These are phyloP conservation scores for Pseudogymnoascus sp. DNA, from an alignment of 2,329 filamentous ascomycete species.

Conservation along the genomic window DNA sequence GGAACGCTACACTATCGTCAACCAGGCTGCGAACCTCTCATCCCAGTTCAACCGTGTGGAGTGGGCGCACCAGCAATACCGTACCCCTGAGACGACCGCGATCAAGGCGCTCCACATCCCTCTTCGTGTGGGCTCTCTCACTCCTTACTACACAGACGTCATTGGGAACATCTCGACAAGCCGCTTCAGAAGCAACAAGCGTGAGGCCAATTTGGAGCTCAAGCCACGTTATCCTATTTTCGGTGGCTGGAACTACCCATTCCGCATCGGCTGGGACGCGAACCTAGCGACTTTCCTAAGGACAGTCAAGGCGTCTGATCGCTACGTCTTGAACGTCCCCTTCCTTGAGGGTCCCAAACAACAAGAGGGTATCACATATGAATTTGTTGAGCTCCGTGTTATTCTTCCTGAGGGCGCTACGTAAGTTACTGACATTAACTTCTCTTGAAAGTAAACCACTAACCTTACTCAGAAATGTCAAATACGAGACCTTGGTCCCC, in stretches of 20 bases:
- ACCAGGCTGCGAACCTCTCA: constrained; percentile 72
- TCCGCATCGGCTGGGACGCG: constrained; percentile 92
- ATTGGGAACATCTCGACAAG: constrained; percentile 97
- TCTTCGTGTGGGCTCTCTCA: constrained; percentile 66
- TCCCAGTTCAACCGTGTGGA: constrained; percentile 67
- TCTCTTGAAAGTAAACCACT: constrained; percentile 37
- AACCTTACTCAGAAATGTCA: constrained; percentile 55
- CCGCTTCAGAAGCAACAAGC: constrained; percentile 66
- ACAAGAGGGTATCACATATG: constrained; percentile 77
- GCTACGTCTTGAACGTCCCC: constrained; percentile 81
- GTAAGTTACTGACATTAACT: constrained; percentile 50
- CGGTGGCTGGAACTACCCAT: constrained; percentile 96
- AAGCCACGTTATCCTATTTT: constrained; percentile 95
- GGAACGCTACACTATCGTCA: constrained; percentile 81
- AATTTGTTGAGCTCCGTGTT: constrained; percentile 67
- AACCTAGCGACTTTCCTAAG: constrained; percentile 71
- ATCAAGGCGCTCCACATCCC: constrained; percentile 76
- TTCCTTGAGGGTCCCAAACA: constrained; percentile 90
- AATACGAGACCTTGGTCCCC: constrained; percentile 67
- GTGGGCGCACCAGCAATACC: constrained; percentile 65
- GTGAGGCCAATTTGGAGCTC: constrained; percentile 76
- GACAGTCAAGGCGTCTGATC: constrained; percentile 48
- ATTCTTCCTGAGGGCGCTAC: constrained; percentile 85
- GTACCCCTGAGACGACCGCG: constrained; percentile 66
- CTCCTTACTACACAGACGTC: constrained; percentile 90